phyloP scores from a whole-genome alignment of 31 red algal species.

The Asparagopsis taxiformis region DNA sequence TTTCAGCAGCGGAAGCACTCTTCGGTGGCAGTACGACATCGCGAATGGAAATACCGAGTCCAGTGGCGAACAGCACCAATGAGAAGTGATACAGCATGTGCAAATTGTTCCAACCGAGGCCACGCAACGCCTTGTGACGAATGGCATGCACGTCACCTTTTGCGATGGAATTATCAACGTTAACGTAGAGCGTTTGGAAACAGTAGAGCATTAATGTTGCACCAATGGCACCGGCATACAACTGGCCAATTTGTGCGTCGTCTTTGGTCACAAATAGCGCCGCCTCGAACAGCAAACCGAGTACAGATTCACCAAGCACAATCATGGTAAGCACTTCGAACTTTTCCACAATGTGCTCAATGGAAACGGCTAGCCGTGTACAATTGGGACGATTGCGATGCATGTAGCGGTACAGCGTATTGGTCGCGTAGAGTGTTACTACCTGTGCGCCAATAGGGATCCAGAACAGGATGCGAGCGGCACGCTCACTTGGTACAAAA shows the following conservation, averaged over 20 bases:
- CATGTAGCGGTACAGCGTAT: constrained; percentile 5
- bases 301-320: constrained; percentile 41
- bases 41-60: constrained; percentile 27
- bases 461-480: constrained; percentile 17
- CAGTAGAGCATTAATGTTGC: constrained; percentile 23
- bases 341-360: constrained; percentile 45
- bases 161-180: constrained; percentile 25
- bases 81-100: constrained; percentile 54
- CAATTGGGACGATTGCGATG: constrained; percentile 14
- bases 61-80: constrained; percentile 34
- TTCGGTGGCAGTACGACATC: constrained; percentile 15
- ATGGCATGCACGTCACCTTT: constrained; percentile 39
- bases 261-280: neutral
- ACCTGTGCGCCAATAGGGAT: neutral
- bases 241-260: constrained; percentile 1
- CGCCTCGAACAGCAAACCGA: constrained; percentile 40
- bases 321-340: constrained; percentile 54
- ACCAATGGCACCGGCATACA: constrained; percentile 9
- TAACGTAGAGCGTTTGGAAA: constrained; percentile 26
- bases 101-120: constrained; percentile 33
- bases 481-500: constrained; percentile 17
- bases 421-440: neutral
- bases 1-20: neutral
- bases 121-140: constrained; percentile 15
- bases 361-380: constrained; percentile 20